These are phyloP conservation scores for Rhizopus sp. DNA, from an alignment of 371 early-diverging fungal genomes.

Conservation along the genomic window DNA sequence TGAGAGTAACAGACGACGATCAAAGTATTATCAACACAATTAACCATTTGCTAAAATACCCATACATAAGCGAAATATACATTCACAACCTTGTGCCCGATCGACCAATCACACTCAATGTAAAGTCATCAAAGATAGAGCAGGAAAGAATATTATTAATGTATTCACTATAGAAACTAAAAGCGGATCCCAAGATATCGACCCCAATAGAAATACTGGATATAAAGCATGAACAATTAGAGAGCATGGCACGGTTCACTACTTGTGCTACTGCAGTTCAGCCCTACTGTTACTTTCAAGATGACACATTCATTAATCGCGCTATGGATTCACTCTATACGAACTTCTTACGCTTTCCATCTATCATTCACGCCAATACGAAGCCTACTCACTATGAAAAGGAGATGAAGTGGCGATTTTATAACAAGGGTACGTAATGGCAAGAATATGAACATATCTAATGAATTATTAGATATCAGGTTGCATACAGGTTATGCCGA, in stretches of 20 bases:
- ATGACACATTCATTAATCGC: slow-evolving; percentile 56
- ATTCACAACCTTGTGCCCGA: slow-evolving; percentile 53
- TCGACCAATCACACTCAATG: slow-evolving; percentile 28
- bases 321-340: slow-evolving; percentile 64
- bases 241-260: slow-evolving; percentile 61
- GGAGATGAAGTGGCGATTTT: slow-evolving; percentile 59
- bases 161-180: slow-evolving; percentile 7
- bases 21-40: slow-evolving; percentile 44
- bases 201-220: slow-evolving; percentile 46
- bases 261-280: slow-evolving; percentile 61
- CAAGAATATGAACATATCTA: not conserved
- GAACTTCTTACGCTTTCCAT: slow-evolving; percentile 60
- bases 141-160: not conserved
- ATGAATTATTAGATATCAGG: slow-evolving; percentile 29
- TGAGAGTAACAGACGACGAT: slow-evolving; percentile 50
- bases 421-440: slow-evolving; percentile 6
- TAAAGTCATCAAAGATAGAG: slow-evolving; percentile 10
- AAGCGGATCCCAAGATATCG: slow-evolving; percentile 6
- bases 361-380: slow-evolving; percentile 59
- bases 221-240: slow-evolving; percentile 45
- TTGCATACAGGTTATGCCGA: slow-evolving; percentile 65
- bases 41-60: slow-evolving; percentile 34
- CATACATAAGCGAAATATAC: slow-evolving; percentile 59
- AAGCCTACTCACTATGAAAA: slow-evolving; percentile 59
- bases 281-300: slow-evolving; percentile 65